Base-by-base conservation (phyloP, 768 basidiomycete genomes). In the Plicaturopsis crispa region DNA sequence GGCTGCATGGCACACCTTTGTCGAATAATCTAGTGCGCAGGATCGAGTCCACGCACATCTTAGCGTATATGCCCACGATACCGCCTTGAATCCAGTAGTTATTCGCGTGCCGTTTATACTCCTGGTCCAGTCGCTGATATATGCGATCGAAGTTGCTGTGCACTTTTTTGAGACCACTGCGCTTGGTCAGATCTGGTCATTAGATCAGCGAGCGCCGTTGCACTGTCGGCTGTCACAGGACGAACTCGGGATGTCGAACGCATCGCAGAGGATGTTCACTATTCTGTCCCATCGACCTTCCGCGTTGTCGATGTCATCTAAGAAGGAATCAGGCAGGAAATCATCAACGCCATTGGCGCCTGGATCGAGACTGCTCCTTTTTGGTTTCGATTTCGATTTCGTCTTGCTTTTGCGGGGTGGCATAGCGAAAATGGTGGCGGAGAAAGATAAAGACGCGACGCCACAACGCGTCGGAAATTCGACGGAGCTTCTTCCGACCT, bases 121-220 rank as follows among this genome's bases (percentile, higher is more conserved):
- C 59, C n/a, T 58, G 57, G 33, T 79, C 70, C 18, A 81, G 63
- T 19, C 62, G 63, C 12, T 54, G 49, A 43, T 71, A 75, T 24
- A 80, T 66, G 2, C 56, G 57, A 31, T 69, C 67, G 47, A 84
- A 81, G 47, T 73, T 68, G 22, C 61, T 56, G 50, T 82, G 76
- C 4, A 80, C 63, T 48, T 73, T 78, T 54, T 78, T 83, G 43
- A 84, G 56, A 10, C 78, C 80, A 48, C 65, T 71, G 21, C 76
- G 62, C 11, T 60, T 72, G 5, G 65, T 61, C 13, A 81, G 57
- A 51, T 81, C 80, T 82, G 44, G 10, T 12, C 16, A 21, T 41
- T 8, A 28, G 31, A 42, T 4, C 6, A 32, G 34, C 11, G 16
- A 22, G 26, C 24, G 2, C n/a, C 13, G 12, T 14, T 2, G 24